These are phyloP conservation scores for Colletotrichum coccodes DNA, from an alignment of 2,329 filamentous ascomycete species.

Conservation along the genomic window DNA sequence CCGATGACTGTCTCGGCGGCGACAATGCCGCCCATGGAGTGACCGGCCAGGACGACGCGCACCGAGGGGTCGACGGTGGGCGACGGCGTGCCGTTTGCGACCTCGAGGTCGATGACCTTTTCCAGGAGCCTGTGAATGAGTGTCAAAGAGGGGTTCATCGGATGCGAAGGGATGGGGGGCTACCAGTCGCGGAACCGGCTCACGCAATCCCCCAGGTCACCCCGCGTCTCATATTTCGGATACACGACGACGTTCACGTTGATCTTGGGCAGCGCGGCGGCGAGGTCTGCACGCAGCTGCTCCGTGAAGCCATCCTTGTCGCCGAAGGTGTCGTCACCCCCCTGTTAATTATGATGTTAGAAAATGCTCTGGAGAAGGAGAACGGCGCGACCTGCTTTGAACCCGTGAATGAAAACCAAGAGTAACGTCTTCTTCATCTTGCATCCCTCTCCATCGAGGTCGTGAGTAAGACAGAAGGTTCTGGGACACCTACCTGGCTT, in stretches of 20 bases:
- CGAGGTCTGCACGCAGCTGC: constrained; percentile 73
- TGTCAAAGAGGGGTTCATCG: neutral
- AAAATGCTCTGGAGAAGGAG: neutral
- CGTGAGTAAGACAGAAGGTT: neutral
- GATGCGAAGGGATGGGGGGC: neutral
- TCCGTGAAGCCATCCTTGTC: constrained; percentile 73
- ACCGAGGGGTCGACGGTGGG: constrained; percentile 90
- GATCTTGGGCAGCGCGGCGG: constrained; percentile 74
- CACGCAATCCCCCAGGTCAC: constrained; percentile 78
- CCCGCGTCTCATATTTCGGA: constrained; percentile 84
- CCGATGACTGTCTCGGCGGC: constrained; percentile 87
- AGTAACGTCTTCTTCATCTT: constrained; percentile 82
- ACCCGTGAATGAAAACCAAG: constrained; percentile 88
- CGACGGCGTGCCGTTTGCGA: constrained; percentile 80
- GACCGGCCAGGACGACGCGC: constrained; percentile 82
- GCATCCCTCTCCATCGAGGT: constrained; percentile 44
- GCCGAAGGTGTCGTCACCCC: constrained; percentile 82
- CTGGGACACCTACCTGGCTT: neutral
- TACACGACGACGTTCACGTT: constrained; percentile 77
- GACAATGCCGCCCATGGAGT: constrained; percentile 94
- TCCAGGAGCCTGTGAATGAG: constrained; percentile 76
- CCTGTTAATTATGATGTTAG: constrained; percentile 55
- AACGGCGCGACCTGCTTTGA: constrained; percentile 67
- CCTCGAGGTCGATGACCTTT: constrained; percentile 94
- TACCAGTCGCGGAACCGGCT: constrained; percentile 80